These are phyloP conservation scores for Ogataea degrootiae DNA, from an alignment of 805 yeast genomes.

Conservation along the genomic window DNA sequence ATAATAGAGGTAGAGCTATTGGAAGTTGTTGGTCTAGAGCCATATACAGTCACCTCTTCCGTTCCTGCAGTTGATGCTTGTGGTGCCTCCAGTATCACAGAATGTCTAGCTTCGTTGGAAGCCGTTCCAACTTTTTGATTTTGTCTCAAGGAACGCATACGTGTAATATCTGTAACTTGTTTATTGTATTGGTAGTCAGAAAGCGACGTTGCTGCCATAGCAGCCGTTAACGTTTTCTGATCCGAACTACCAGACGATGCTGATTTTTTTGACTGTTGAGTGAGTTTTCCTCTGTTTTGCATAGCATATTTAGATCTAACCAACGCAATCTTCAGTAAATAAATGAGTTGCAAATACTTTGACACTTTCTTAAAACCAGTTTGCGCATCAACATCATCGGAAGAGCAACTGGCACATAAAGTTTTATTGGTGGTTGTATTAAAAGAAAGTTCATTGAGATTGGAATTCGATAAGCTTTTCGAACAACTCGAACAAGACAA, in stretches of 20 bases:
- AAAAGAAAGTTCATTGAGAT: constrained; percentile 44
- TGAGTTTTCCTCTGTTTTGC: constrained; percentile 27
- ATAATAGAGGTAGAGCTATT: constrained; percentile 1
- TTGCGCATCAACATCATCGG: constrained; percentile 42
- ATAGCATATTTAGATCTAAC: constrained; percentile 65
- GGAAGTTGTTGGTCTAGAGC: neutral
- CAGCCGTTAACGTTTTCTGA: neutral
- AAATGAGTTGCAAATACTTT: constrained; percentile 68
- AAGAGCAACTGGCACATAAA: constrained; percentile 61
- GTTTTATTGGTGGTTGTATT: constrained; percentile 35
- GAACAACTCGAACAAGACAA: constrained; percentile 61
- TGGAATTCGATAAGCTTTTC: constrained; percentile 35
- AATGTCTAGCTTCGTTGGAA: constrained; percentile 55
- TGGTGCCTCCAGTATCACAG: constrained; percentile 63
- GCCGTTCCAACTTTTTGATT: constrained; percentile 50
- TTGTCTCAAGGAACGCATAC: constrained; percentile 70
- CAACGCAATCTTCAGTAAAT: constrained; percentile 77
- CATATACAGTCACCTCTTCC: constrained; percentile 14
- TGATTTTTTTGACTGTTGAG: constrained; percentile 1
- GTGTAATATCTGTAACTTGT: constrained; percentile 71
- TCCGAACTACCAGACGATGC: neutral
- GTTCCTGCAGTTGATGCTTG: constrained; percentile 36
- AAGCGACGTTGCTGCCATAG: neutral
- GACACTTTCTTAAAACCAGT: constrained; percentile 60
- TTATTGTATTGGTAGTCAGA: constrained; percentile 52